phyloP scores from a whole-genome alignment of 2,329 filamentous ascomycete species.

The Stagonosporopsis tanaceti region DNA sequence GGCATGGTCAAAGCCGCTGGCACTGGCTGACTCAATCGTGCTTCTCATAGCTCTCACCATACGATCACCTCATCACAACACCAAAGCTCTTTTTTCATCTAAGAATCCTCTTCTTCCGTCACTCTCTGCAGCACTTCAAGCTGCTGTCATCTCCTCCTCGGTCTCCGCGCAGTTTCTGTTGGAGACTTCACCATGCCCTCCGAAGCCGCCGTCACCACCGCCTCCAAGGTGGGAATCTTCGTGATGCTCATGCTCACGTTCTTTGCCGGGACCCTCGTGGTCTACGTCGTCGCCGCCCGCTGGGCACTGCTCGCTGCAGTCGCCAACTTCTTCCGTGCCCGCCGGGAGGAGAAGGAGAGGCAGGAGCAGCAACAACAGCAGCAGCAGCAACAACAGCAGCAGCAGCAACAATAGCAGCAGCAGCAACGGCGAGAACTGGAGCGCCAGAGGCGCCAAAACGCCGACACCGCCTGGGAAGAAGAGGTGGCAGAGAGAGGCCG shows the following conservation, averaged over 20 bases:
- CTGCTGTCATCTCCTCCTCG: not conserved
- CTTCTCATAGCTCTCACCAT: too few species aligned
- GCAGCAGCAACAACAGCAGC: not conserved
- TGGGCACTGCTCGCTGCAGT: not conserved
- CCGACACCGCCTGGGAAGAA: not conserved
- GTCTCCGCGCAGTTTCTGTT: not conserved
- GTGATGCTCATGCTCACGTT: not conserved
- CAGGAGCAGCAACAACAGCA: not conserved
- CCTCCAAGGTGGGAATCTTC: not conserved
- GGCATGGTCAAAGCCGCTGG: not conserved
- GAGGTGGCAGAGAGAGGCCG: not conserved
- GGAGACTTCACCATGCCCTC: constrained; percentile 2
- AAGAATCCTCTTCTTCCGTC: too few species aligned
- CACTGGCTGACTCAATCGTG: not conserved
- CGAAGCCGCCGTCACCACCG: not conserved
- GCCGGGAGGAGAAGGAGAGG: not conserved
- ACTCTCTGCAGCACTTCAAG: not conserved
- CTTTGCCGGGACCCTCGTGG: not conserved
- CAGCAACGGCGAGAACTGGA: not conserved
- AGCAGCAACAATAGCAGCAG: not conserved
- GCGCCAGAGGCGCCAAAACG: not conserved
- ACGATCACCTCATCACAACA: too few species aligned
- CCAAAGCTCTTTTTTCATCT: too few species aligned
- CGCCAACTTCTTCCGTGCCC: not conserved
- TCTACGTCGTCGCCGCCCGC: not conserved